These are phyloP conservation scores for Mycena pura DNA, from an alignment of 768 basidiomycete genomes.

Conservation along the genomic window DNA sequence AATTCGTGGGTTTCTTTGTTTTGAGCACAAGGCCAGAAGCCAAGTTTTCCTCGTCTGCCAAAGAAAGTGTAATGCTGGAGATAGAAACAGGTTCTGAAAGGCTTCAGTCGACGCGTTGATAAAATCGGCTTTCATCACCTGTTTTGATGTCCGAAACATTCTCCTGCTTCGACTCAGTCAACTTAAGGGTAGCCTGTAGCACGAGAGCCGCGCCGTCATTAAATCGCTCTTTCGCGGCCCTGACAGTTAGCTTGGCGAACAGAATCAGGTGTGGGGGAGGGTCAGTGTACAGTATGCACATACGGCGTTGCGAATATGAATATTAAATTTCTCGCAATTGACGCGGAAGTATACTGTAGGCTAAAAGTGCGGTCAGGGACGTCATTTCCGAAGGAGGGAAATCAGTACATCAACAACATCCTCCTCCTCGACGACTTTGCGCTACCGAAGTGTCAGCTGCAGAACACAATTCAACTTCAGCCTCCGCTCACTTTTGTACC, in stretches of 20 bases:
- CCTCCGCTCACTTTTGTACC: constrained; percentile 56
- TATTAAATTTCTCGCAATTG: constrained; percentile 87
- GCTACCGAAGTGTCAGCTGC: constrained; percentile 30
- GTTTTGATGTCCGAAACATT: constrained; percentile 68
- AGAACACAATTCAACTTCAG: not conserved
- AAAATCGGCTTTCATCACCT: constrained; percentile 45
- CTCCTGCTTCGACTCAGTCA: constrained; percentile 69
- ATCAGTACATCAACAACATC: constrained; percentile 72
- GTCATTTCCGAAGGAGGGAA: not conserved
- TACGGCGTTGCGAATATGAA: constrained; percentile 88
- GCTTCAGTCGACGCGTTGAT: not conserved
- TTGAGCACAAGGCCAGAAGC: constrained; percentile 64
- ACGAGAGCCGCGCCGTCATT: constrained; percentile 78
- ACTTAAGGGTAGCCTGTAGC: constrained; percentile 72
- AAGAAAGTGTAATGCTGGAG: constrained; percentile 65
- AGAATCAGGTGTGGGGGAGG: constrained; percentile 1
- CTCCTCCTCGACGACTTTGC: constrained; percentile 57
- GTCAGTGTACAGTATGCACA: constrained; percentile 27
- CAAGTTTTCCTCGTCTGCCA: constrained; percentile 70
- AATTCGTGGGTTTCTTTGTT: constrained; percentile 61
- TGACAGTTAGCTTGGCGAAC: constrained; percentile 71
- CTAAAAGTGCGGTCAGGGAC: constrained; percentile 41
- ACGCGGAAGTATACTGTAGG: constrained; percentile 81
- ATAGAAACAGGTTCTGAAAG: constrained; percentile 68
- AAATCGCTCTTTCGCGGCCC: constrained; percentile 78